These are phyloP conservation scores for Austropuccinia psidii DNA, from an alignment of 1,284 basidiomycete species.

Conservation along the genomic window DNA sequence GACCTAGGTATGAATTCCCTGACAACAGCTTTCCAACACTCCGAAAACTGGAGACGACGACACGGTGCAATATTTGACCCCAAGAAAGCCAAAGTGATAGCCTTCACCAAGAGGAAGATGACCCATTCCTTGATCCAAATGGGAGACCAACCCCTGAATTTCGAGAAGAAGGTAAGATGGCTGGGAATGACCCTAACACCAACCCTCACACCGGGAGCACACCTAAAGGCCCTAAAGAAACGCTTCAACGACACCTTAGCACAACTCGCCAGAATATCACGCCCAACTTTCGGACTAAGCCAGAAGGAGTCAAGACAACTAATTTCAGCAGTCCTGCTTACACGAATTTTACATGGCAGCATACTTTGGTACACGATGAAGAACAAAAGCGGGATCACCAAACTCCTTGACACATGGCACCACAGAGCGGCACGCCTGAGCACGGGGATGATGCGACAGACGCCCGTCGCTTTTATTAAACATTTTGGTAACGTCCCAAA, in stretches of 20 bases:
- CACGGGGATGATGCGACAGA: background rate
- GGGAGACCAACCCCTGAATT: background rate
- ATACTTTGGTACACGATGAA: background rate
- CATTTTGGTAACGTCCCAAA: background rate
- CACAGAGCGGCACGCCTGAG: background rate
- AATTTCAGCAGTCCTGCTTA: background rate
- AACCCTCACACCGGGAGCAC: background rate
- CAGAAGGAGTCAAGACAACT: background rate
- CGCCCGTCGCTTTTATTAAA: background rate
- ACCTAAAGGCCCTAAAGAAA: background rate
- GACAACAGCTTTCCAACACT: background rate
- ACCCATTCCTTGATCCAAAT: background rate
- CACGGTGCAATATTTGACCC: constrained; percentile 14
- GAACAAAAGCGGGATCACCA: background rate
- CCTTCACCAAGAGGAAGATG: background rate
- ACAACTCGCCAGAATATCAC: background rate
- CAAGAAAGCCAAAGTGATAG: background rate
- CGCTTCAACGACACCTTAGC: background rate
- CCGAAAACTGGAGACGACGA: background rate
- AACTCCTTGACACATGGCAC: background rate
- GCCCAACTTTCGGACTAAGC: background rate
- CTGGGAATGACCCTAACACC: background rate
- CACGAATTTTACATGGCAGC: background rate
- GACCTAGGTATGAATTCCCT: background rate
- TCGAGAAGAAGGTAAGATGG: background rate